Percentiles rank a stretch among this genome's conserved stretches.
phyloP scores from a whole-genome alignment of 2,329 filamentous ascomycete species.

The Penicillium sp. region DNA sequence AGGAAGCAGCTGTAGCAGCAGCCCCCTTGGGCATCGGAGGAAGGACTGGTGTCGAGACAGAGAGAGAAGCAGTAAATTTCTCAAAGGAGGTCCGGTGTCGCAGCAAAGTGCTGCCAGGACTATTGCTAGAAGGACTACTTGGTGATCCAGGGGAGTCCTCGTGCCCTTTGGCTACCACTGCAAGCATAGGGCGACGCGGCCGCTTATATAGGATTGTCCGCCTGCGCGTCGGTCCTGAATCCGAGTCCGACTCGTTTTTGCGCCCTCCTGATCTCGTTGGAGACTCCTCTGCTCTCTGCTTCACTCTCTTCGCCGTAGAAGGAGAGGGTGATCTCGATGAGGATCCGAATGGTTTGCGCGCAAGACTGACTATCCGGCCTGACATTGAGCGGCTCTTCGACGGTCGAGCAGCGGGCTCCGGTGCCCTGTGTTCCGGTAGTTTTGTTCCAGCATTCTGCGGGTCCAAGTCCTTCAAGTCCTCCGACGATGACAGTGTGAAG shows the following conservation, averaged over 20 bases:
- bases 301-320: constrained; percentile 30
- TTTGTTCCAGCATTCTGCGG: constrained; percentile 19
- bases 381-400: constrained; percentile 50
- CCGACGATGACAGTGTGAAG: constrained; percentile 38
- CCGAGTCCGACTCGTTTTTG: constrained; percentile 23
- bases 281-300: constrained; percentile 32
- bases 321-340: constrained; percentile 51
- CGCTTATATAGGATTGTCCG: constrained; percentile 38
- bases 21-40: constrained; percentile 49
- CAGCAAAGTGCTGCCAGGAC: constrained; percentile 33
- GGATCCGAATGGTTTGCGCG: constrained; percentile 52
- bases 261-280: constrained; percentile 16
- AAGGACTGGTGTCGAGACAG: constrained; percentile 47
- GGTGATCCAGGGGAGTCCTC: constrained; percentile 36
- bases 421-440: constrained; percentile 29
- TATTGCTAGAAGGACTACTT: constrained; percentile 34
- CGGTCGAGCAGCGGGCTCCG: constrained; percentile 34
- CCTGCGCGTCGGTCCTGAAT: constrained; percentile 27
- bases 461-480: constrained; percentile 34
- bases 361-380: constrained; percentile 52
- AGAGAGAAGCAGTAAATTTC: constrained; percentile 42
- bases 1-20: constrained; percentile 40
- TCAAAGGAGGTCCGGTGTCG: constrained; percentile 47
- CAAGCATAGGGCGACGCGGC: constrained; percentile 42
- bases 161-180: constrained; percentile 37